Base-by-base conservation (phyloP, 2,329 filamentous ascomycete species). In the Aspergillus transmontanensis region DNA sequence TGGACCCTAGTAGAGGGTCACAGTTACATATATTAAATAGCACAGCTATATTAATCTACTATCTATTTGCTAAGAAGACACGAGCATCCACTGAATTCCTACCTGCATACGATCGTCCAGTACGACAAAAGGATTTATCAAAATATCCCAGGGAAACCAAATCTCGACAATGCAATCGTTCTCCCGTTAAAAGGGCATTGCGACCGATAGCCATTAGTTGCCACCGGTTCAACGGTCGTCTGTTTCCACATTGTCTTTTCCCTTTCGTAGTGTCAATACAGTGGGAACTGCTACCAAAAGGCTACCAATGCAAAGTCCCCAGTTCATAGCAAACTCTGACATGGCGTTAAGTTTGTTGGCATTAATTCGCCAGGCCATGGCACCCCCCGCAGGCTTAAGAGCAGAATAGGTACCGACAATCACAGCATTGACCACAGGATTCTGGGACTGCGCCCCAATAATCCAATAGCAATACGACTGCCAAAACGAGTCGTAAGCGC, bases 381-480 rank as follows among this genome's bases (percentile, higher is more conserved):
- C 39, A 2, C 39, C 39, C 0, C 39, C 39, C 39, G 39, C 39
- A 19, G 39, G 39, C 7, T 41, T 41, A 1, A 41, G 39, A 4
- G 39, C 39, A n/a, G 39, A 41, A 1, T 41, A 41, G 0, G 39
- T 41, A 9, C 39, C 39, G 9, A 41, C 39, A 10, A 41, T 41
- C 39, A 41, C 39, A 6, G 39, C 39, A 9, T 41, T 41, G 39
- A 41, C 39, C 2, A 41, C 39, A 2, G 39, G 39, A 10, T 41
- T 41, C 16, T n/a, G 39, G 16, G 39, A 41, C 19, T 41, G 39
- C 19, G 39, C 39, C 39, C 39, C 39, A 19, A 41, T 41, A 41
- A 41, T 41, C 93, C 93, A 97, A 84, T 97, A 97, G 53, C 94
- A 89, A 71, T 83, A 87, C 0, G 92, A 93, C 82, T 97, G 94